These are phyloP conservation scores for Hirschfeldia incana DNA, from an alignment of 345 rosid species.

Conservation along the genomic window DNA sequence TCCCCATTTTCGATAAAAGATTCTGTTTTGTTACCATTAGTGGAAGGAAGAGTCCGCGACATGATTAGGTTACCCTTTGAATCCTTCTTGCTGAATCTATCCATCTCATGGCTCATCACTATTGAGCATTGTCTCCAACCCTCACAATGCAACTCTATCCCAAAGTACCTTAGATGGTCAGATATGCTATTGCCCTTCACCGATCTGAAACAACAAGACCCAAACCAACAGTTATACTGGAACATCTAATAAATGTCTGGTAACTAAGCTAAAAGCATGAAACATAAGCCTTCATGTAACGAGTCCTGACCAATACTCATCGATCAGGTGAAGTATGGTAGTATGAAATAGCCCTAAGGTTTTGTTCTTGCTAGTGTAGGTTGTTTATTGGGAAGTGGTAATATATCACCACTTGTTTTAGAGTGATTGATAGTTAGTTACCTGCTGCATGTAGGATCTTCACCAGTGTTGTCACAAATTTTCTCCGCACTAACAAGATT, in stretches of 20 bases:
- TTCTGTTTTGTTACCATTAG: slow-evolving; percentile 23
- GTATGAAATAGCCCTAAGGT: not conserved
- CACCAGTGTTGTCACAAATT: slow-evolving; percentile 77
- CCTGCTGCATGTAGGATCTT: slow-evolving; percentile 87
- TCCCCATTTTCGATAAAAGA: slow-evolving; percentile 16
- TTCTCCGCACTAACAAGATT: slow-evolving; percentile 48
- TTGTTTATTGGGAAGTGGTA: no score
- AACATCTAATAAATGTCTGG: not conserved
- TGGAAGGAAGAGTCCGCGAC: slow-evolving; percentile 42
- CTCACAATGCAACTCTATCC: slow-evolving; percentile 58
- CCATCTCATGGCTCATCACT: slow-evolving; percentile 52
- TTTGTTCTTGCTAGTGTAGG: no score
- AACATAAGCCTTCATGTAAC: not conserved
- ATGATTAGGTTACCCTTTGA: slow-evolving; percentile 62
- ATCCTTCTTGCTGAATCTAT: slow-evolving; percentile 53
- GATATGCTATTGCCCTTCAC: slow-evolving; percentile 71
- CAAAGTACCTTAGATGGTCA: slow-evolving; percentile 74
- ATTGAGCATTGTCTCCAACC: slow-evolving; percentile 71
- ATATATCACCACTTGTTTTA: no score
- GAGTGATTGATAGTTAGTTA: not conserved
- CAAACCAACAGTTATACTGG: slow-evolving; percentile 7
- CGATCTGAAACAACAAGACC: slow-evolving; percentile 48
- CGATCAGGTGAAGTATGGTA: not conserved
- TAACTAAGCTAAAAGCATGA: not conserved
- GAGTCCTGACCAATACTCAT: not conserved